A percentile compares a stretch with the other conserved stretches of the same genome.
Conservation (phyloP, 1,139 yeast genomes). For the Zhuliangozyma parablackwelliae region DNA sequence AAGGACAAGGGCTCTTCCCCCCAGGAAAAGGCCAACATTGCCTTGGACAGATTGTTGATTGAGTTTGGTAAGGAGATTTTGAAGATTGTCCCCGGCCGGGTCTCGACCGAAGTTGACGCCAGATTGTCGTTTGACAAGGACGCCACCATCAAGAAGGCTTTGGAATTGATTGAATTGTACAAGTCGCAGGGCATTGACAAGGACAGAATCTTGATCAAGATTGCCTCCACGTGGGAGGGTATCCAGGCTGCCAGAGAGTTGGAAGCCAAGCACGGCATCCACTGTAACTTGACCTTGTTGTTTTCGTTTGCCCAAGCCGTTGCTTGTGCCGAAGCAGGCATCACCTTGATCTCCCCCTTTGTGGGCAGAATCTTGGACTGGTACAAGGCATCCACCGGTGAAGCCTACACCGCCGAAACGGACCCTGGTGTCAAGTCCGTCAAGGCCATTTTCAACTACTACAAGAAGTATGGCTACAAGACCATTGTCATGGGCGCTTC, state of each 20-base stretch:
- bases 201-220: slow-evolving; percentile 90
- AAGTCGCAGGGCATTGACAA: slow-evolving; percentile 76
- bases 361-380: slow-evolving; percentile 99
- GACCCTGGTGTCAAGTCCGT: slow-evolving; percentile 98
- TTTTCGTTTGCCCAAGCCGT: slow-evolving; percentile 97
- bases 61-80: slow-evolving; percentile 95
- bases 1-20: slow-evolving; percentile 55
- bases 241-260: slow-evolving; percentile 97
- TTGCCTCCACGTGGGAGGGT: slow-evolving; percentile 99
- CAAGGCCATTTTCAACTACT: slow-evolving; percentile 86
- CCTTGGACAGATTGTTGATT: slow-evolving; percentile 87
- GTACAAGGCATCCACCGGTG: slow-evolving; percentile 94
- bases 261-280: slow-evolving; percentile 86
- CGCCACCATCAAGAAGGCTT: slow-evolving; percentile 88
- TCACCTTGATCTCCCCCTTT: slow-evolving; percentile 95
- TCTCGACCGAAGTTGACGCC: slow-evolving; percentile 98
- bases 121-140: slow-evolving; percentile 93
- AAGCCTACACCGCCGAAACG: slow-evolving; percentile 70
- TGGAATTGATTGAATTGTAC: slow-evolving; percentile 81
- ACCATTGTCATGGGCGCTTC: slow-evolving; percentile 99
- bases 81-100: slow-evolving; percentile 97
- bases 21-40: slow-evolving; percentile 54
- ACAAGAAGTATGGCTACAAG: slow-evolving; percentile 93
- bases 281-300: slow-evolving; percentile 91
- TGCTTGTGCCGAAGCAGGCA: slow-evolving; percentile 97